phyloP scores from a whole-genome alignment of 2,329 filamentous ascomycete genomes.

The Colletotrichum aenigma region DNA sequence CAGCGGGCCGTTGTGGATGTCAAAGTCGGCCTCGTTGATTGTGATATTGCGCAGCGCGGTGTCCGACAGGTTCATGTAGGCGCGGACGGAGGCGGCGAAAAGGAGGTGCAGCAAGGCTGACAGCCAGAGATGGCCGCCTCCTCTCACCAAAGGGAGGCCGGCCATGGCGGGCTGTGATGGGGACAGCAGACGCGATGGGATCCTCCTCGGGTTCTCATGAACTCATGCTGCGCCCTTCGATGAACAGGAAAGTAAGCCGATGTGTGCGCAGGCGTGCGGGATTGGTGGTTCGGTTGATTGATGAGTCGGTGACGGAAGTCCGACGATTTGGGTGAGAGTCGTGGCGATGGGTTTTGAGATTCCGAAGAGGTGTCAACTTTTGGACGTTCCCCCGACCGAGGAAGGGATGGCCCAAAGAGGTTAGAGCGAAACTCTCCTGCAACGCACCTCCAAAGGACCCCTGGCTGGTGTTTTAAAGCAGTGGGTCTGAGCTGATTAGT shows the following conservation, averaged over 20 bases:
- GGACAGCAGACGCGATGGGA: neutral
- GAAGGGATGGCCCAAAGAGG: neutral
- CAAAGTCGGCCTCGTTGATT: slow-evolving; percentile 67
- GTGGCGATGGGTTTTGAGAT: neutral
- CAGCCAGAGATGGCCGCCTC: slow-evolving; percentile 10
- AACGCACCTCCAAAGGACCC: neutral
- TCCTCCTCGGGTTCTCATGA: neutral
- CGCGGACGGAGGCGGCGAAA: slow-evolving; percentile 27
- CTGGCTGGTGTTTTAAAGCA: neutral
- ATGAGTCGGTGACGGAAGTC: neutral
- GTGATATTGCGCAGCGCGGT: slow-evolving; percentile 67
- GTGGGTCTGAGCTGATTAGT: neutral
- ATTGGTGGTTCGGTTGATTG: neutral
- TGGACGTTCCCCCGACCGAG: slow-evolving; percentile 1
- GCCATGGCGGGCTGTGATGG: slow-evolving; percentile 12
- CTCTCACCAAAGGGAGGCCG: slow-evolving; percentile 16
- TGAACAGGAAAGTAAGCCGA: neutral
- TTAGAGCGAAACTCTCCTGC: slow-evolving; percentile 21
- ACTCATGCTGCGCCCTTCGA: slow-evolving; percentile 9
- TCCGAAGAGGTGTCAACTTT: slow-evolving; percentile 20
- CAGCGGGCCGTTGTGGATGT: slow-evolving; percentile 69
- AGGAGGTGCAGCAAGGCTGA: slow-evolving; percentile 21
- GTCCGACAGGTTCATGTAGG: slow-evolving; percentile 62
- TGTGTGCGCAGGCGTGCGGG: neutral
- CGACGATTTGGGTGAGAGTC: neutral